Evolutionary conservation across 306 rosid species (phyloP).

Genomic region (Fragaria nilgerrensis): DNA sequence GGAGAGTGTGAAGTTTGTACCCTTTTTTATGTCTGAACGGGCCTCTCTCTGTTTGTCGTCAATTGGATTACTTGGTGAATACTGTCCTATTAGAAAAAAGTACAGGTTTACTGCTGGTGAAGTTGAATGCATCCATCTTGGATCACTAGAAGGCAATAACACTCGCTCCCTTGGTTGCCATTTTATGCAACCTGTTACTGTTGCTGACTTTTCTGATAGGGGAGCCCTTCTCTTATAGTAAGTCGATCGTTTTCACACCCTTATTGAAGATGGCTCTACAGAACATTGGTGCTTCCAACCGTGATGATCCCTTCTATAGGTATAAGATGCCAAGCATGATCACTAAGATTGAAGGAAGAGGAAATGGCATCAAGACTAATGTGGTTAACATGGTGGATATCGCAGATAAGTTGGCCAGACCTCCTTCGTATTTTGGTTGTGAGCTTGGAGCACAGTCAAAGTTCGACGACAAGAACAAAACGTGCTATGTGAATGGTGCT

Average conservation of each 20-base stretch:
- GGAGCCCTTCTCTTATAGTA: constrained; percentile 23
- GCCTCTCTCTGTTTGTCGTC: constrained; percentile 51
- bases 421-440: constrained; percentile 74
- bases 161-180: constrained; percentile 26
- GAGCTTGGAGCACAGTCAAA: constrained; percentile 87
- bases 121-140: constrained; percentile 46
- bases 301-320: constrained; percentile 87
- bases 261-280: constrained; percentile 56
- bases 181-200: constrained; percentile 36
- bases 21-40: constrained; percentile 72
- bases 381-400: constrained; percentile 80
- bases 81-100: constrained; percentile 66
- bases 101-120: constrained; percentile 24
- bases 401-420: constrained; percentile 79
- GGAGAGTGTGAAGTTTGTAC: constrained; percentile 44
- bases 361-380: constrained; percentile 80
- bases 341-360: constrained; percentile 79
- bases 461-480: constrained; percentile 71
- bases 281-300: constrained; percentile 76
- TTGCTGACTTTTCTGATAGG: not conserved
- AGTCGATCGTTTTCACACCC: not conserved
- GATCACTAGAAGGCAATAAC: constrained; percentile 26
- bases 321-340: constrained; percentile 84
- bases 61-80: constrained; percentile 60
- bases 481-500: constrained; percentile 68